A percentile compares a stretch with the other conserved stretches of the same genome.
Evolutionary conservation across 352 stramenopile species (phyloP).

Genomic region (Phytophthora chlamydospora): DNA sequence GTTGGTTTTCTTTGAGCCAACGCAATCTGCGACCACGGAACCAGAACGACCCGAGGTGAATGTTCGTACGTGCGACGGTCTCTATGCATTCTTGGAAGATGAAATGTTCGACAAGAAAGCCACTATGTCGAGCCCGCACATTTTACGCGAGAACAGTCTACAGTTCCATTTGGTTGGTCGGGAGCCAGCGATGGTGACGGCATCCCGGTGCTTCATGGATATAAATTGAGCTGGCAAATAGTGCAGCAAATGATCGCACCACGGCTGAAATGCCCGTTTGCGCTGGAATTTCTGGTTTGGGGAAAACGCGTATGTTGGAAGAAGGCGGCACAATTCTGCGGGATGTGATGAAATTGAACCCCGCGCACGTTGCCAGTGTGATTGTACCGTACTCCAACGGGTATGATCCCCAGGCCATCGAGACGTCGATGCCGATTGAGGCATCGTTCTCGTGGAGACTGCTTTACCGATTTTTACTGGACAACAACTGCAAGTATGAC

Average conservation of each 20-base stretch:
- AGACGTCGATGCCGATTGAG: slow-evolving; percentile 41
- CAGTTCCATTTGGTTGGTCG: slow-evolving; percentile 22
- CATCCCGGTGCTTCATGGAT: slow-evolving; percentile 9
- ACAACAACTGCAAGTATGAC: slow-evolving; percentile 28
- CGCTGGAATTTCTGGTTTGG: slow-evolving; percentile 42
- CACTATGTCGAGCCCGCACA: slow-evolving; percentile 3
- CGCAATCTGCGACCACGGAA: no score
- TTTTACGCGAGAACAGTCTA: slow-evolving; percentile 17
- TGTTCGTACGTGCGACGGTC: no score
- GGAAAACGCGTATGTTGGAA: slow-evolving; percentile 45
- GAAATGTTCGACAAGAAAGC: slow-evolving; percentile 22
- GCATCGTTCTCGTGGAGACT: slow-evolving; percentile 43
- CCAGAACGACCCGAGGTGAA: no score
- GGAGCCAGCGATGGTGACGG: slow-evolving; percentile 10
- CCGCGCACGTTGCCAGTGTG: slow-evolving; percentile 24
- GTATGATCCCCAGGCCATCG: slow-evolving; percentile 21
- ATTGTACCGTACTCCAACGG: slow-evolving; percentile 36
- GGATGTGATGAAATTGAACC: slow-evolving; percentile 27
- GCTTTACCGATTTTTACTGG: slow-evolving; percentile 40
- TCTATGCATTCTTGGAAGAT: slow-evolving; percentile 28
- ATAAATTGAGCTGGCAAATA: slow-evolving; percentile 5
- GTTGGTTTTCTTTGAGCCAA: no score
- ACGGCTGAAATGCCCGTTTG: slow-evolving; percentile 32
- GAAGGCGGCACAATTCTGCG: slow-evolving; percentile 36
- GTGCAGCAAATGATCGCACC: slow-evolving; percentile 25